Evolutionary conservation across 768 basidiomycete genomes (phyloP), one percentile per base, ranked within the genome.

Genomic region (Podaxis carcinomalis): DNA sequence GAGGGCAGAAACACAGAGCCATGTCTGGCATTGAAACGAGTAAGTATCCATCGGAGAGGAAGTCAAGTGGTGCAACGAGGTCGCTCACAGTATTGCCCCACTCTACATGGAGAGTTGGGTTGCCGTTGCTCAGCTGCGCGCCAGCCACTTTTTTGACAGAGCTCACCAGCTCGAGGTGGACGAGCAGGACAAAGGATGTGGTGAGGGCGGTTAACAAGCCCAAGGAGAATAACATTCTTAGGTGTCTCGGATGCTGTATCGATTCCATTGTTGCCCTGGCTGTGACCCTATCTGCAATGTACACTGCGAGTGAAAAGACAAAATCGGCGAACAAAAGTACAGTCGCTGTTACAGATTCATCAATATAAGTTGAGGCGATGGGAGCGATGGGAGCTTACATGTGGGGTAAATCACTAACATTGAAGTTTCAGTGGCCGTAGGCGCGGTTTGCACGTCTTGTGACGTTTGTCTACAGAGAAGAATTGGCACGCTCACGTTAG

Each of bases 31-130:
- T 39, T 19, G 3, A 2, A 39, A 16, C 14, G 3, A 27, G 16
- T 51, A 27, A 54, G 21, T 14, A 14, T 19, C 13, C 13, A 37
- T 23, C 1, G 19, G 13, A 19, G 6, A 37, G 14, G n/a, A 36
- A 10, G 14, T 6, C 2, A 7, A 39, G 1, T 2, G 3, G 10
- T 39, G 21, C 5, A 7, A n/a, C 27, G 0, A 39, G 23, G 7
- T 23, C 19, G n/a, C 57, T 51, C n/a, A 59, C 57, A 10, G 27
- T 14, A 47, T 59, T 59, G 3, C 57, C 57, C 57, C 57, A 59
- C 19, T 51, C 37, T 32, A 51, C 13, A 13, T 32, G 49, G 14
- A 59, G 32, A 9, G 57, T 51, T 16, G 36, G 27, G 25, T 39
- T 51, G 32, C 23, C 19, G 19, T 25, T 52, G 25, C 21, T 28